Base-by-base conservation (phyloP, 495 filamentous ascomycete genomes). In the Penicillium waksmanii region DNA sequence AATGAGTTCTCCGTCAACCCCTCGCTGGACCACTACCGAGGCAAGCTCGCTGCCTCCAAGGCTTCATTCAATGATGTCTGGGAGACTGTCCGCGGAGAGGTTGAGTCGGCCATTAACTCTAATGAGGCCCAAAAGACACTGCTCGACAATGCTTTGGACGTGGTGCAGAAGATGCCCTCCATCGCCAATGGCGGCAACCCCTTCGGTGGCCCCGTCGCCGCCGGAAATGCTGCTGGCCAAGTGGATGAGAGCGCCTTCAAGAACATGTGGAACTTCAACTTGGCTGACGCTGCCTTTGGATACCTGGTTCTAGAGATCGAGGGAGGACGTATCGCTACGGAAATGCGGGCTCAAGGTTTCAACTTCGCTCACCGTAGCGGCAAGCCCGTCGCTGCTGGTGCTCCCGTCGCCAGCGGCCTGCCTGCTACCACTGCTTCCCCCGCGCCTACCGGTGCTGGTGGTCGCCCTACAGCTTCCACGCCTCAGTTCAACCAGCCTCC, bases 221-320 rank as follows among this genome's bases (percentile, higher is more conserved):
- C 89, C 17, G 83, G 83, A 50, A 84, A 82, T 62, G 85, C 85
- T 21, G 87, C 87, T 60, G 94, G 95, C 18, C 92, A 96, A 65
- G 92, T 99, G 18, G 95, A 99, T 66, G 95, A 99, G 77, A 96
- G 93, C 62, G 95, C 95, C 0, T 99, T 99, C 81, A 99, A 99
- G 81, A 99, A 99, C 67, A 98, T 98, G 96, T 99, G 95, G 95
- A 99, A 99, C 77, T 99, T 99, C 79, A 99, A 99, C 72, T 76
- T 99, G 51, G 95, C 95, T 19, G 95, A 99, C 77, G 95, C 95
- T 36, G 96, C 95, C 12, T 99, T 97, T 71, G 95, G 95, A 47
- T 98, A 89, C 81, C 80, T 99, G 51, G 93, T 98, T 15, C 77
- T 99, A 57, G 95, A 99, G 65, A 85, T 99, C 46, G 93, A 98